Conservation (phyloP, 805 yeast genomes). For the Kodamaea leandrae region DNA sequence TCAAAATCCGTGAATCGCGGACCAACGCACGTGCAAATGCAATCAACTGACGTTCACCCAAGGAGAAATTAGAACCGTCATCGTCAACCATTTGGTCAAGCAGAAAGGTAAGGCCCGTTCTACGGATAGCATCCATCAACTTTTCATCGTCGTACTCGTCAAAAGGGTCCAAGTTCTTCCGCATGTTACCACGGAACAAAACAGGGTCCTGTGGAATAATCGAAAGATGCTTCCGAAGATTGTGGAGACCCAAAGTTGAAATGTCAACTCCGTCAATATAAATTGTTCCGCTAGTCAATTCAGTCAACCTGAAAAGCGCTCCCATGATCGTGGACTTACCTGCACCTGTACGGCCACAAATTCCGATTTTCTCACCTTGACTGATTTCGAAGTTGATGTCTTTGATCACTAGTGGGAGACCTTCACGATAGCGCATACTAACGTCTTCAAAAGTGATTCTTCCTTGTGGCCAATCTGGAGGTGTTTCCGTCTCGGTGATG, state of each 20-base stretch:
- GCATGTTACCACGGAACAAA: slow-evolving; percentile 55
- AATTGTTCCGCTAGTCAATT: slow-evolving; percentile 48
- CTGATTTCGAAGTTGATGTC: slow-evolving; percentile 42
- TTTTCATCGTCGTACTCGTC: slow-evolving; percentile 46
- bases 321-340: slow-evolving; percentile 72
- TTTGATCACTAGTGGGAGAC: slow-evolving; percentile 57
- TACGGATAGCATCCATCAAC: slow-evolving; percentile 58
- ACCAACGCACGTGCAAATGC: slow-evolving; percentile 84
- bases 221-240: slow-evolving; percentile 55
- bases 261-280: slow-evolving; percentile 60
- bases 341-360: slow-evolving; percentile 90
- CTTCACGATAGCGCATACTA: slow-evolving; percentile 56
- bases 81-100: slow-evolving; percentile 53
- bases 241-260: slow-evolving; percentile 48
- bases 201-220: slow-evolving; percentile 76
- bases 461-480: slow-evolving; percentile 52
- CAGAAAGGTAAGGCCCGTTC: slow-evolving; percentile 50
- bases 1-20: slow-evolving; percentile 68
- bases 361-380: slow-evolving; percentile 70
- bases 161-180: slow-evolving; percentile 65
- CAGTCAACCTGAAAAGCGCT: slow-evolving; percentile 56
- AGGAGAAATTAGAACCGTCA: slow-evolving; percentile 69
- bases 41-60: slow-evolving; percentile 75
- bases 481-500: slow-evolving; percentile 44
- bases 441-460: slow-evolving; percentile 47